Evolutionary conservation across 2,329 filamentous ascomycete genomes (phyloP).

Genomic region (Penicillium expansum): DNA sequence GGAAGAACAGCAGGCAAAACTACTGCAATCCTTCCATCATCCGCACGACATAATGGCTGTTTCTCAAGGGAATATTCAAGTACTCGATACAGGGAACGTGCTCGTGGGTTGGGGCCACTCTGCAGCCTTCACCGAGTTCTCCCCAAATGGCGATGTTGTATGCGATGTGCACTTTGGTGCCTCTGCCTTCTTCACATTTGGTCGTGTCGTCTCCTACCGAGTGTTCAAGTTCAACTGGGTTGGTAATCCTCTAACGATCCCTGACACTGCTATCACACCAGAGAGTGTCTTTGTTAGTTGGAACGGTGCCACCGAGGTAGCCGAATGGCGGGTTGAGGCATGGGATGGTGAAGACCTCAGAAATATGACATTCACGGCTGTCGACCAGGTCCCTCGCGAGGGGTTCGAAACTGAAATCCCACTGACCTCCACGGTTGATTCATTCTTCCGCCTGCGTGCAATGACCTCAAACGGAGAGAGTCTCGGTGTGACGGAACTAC

Average conservation of each 20-base stretch:
- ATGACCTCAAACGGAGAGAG: constrained; percentile 19
- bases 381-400: constrained; percentile 15
- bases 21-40: constrained; percentile 17
- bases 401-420: constrained; percentile 26
- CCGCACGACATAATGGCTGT: constrained; percentile 19
- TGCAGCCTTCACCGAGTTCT: constrained; percentile 51
- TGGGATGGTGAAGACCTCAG: constrained; percentile 16
- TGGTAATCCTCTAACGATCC: constrained; percentile 45
- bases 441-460: constrained; percentile 23
- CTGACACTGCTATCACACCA: constrained; percentile 20
- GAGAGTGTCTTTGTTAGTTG: constrained; percentile 32
- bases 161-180: constrained; percentile 40
- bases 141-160: constrained; percentile 20
- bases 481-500: constrained; percentile 20
- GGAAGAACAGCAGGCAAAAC: constrained; percentile 4
- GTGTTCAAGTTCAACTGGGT: constrained; percentile 55
- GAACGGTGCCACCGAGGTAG: constrained; percentile 40
- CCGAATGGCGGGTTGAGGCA: constrained; percentile 25
- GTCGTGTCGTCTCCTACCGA: constrained; percentile 56
- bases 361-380: constrained; percentile 16
- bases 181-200: constrained; percentile 46
- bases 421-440: constrained; percentile 7
- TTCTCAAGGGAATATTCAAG: constrained; percentile 23
- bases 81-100: constrained; percentile 41
- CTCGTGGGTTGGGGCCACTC: constrained; percentile 53